A percentile compares a stretch with the other conserved stretches of the same genome.
Evolutionary conservation across 805 yeast genomes (phyloP).

Genomic region (Yarrowia bubula): DNA sequence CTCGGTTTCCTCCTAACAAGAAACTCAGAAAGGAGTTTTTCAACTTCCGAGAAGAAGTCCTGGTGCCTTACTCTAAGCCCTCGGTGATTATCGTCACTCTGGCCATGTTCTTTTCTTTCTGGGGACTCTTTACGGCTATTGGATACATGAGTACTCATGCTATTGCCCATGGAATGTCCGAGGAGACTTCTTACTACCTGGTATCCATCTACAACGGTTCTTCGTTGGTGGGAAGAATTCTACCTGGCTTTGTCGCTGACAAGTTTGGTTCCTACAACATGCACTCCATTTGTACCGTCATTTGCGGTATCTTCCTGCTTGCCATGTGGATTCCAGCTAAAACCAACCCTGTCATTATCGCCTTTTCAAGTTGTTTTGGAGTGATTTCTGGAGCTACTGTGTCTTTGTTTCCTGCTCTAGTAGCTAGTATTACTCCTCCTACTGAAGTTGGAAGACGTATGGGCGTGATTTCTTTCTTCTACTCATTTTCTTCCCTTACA

Average conservation of each 20-base stretch:
- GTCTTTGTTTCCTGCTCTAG: constrained; percentile 64
- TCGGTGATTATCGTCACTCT: constrained; percentile 34
- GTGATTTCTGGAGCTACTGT: constrained; percentile 61
- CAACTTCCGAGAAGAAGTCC: constrained; percentile 30
- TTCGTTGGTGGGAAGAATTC: constrained; percentile 54
- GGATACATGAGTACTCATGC: constrained; percentile 62
- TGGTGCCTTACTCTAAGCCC: constrained; percentile 4
- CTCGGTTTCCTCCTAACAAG: constrained; percentile 36
- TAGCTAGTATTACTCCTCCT: constrained; percentile 61
- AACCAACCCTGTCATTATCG: constrained; percentile 43
- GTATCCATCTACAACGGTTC: constrained; percentile 49
- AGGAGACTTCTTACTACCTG: constrained; percentile 39
- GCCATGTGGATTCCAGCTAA: constrained; percentile 58
- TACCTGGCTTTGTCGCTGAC: constrained; percentile 59
- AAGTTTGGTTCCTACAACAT: constrained; percentile 56
- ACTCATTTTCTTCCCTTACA: constrained; percentile 40
- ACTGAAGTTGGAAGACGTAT: constrained; percentile 67
- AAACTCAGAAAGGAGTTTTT: constrained; percentile 31
- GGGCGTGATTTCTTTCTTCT: constrained; percentile 59
- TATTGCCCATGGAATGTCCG: constrained; percentile 32
- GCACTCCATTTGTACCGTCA: constrained; percentile 47
- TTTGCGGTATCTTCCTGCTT: constrained; percentile 50
- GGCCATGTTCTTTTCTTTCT: constrained; percentile 45
- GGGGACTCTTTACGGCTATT: constrained; percentile 50
- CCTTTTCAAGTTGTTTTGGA: constrained; percentile 55